Percentiles rank a stretch among this genome's conserved stretches.
Conservation (phyloP, 2,329 filamentous ascomycete species). For the Fusarium pilosicola region DNA sequence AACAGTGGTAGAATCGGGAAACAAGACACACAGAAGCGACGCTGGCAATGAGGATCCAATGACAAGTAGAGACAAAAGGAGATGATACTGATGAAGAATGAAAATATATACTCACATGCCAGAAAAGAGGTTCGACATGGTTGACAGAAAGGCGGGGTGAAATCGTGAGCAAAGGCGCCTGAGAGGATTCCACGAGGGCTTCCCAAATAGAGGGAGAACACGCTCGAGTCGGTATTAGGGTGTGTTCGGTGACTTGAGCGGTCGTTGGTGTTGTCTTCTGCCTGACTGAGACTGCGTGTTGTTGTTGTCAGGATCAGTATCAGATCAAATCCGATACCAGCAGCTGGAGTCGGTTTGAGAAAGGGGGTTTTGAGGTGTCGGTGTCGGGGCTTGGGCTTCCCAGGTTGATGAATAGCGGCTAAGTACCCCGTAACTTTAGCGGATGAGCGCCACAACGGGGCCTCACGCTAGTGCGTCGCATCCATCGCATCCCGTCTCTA, state of each 20-base stretch:
- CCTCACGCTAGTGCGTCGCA: conserved; percentile 23
- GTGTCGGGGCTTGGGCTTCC: conserved; percentile 34
- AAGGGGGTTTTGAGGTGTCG: conserved; percentile 44
- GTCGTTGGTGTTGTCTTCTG: background rate
- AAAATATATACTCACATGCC: conserved; percentile 64
- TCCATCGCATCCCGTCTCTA: conserved; percentile 1
- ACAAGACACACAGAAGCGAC: background rate
- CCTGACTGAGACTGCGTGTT: conserved; percentile 4
- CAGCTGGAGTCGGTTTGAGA: conserved; percentile 38
- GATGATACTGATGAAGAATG: background rate
- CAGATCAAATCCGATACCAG: conserved; percentile 26
- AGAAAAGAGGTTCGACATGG: conserved; percentile 70
- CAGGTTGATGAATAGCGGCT: conserved; percentile 32
- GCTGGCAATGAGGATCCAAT: background rate
- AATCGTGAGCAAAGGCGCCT: conserved; percentile 37
- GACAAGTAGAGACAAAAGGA: background rate
- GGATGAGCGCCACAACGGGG: conserved; percentile 29
- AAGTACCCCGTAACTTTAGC: conserved; percentile 39
- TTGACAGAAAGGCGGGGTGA: conserved; percentile 44
- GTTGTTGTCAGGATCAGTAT: conserved; percentile 37
- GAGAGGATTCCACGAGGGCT: conserved; percentile 30
- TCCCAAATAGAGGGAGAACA: conserved; percentile 6
- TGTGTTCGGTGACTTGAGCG: background rate
- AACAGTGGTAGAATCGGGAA: background rate
- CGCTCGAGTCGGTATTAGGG: background rate